Evolutionary conservation across 495 filamentous ascomycete genomes (phyloP).

Genomic region (Choiromyces venosus): DNA sequence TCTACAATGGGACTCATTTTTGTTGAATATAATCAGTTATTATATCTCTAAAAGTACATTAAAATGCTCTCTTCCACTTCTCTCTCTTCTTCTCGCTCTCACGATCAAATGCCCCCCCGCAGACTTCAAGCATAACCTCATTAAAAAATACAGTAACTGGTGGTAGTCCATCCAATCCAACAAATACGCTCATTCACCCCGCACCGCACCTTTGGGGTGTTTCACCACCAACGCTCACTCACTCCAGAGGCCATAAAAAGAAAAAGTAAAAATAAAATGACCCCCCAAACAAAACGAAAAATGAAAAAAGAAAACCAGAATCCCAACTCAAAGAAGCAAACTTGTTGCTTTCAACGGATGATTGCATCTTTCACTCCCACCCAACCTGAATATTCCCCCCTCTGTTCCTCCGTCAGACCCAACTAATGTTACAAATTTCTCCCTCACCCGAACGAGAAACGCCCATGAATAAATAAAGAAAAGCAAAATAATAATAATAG

Average conservation of each 20-base stretch:
- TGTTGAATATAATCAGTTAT: no score
- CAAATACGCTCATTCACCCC: background rate
- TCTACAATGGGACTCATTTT: no score
- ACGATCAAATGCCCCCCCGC: background rate
- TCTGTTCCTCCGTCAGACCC: background rate
- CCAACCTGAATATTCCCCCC: background rate
- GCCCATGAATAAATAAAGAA: background rate
- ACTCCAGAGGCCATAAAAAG: background rate
- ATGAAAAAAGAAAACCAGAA: background rate
- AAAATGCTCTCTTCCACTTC: background rate
- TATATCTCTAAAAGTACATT: background rate
- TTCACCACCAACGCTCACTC: background rate
- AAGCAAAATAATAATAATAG: background rate
- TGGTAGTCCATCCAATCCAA: background rate
- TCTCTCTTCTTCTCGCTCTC: no score
- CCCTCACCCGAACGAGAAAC: background rate
- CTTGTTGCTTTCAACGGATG: background rate
- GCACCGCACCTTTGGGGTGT: background rate
- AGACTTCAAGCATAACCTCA: background rate
- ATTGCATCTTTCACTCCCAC: background rate
- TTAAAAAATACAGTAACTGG: background rate
- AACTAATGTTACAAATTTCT: background rate
- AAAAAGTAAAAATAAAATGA: background rate
- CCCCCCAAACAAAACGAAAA: background rate
- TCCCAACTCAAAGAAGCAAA: background rate